A percentile compares a stretch with the other conserved stretches of the same genome.
phyloP scores from a whole-genome alignment of 2,329 filamentous ascomycete species.

The Cladorrhinum sp. region DNA sequence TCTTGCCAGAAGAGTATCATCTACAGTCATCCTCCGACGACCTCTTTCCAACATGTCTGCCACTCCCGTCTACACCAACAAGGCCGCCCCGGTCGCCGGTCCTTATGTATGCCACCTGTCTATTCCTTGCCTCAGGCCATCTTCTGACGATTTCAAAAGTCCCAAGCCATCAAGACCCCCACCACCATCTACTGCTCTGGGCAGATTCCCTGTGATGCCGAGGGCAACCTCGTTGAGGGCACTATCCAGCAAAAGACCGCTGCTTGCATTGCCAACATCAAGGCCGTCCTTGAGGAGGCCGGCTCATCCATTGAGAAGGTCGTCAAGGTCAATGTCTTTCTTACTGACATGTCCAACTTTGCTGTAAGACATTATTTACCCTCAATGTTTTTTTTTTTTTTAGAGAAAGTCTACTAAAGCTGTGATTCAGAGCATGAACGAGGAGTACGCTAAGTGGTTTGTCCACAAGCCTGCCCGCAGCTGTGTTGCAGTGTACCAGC shows the following conservation, averaged over 20 bases:
- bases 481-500: slow-evolving; percentile 85
- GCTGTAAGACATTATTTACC: slow-evolving; percentile 42
- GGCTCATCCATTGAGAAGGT: slow-evolving; percentile 75
- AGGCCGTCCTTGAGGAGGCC: slow-evolving; percentile 77
- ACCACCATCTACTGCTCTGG: slow-evolving; percentile 66
- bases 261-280: slow-evolving; percentile 70
- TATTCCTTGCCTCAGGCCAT: neutral
- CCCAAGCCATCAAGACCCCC: slow-evolving; percentile 65
- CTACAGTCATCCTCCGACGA: slow-evolving; percentile 3
- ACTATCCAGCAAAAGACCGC: slow-evolving; percentile 62
- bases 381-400: neutral
- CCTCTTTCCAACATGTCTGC: slow-evolving; percentile 46
- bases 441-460: slow-evolving; percentile 80
- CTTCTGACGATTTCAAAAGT: slow-evolving; percentile 39
- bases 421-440: slow-evolving; percentile 67
- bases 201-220: slow-evolving; percentile 64
- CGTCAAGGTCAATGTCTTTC: slow-evolving; percentile 89
- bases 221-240: slow-evolving; percentile 55
- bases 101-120: slow-evolving; percentile 60
- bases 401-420: neutral
- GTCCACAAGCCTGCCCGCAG: slow-evolving; percentile 80
- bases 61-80: slow-evolving; percentile 52
- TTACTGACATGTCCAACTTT: slow-evolving; percentile 89
- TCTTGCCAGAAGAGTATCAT: slow-evolving; percentile 15
- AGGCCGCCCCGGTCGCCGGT: slow-evolving; percentile 59